phyloP scores from a whole-genome alignment of 2,329 filamentous ascomycete species.

The Periconia macrospinosa region DNA sequence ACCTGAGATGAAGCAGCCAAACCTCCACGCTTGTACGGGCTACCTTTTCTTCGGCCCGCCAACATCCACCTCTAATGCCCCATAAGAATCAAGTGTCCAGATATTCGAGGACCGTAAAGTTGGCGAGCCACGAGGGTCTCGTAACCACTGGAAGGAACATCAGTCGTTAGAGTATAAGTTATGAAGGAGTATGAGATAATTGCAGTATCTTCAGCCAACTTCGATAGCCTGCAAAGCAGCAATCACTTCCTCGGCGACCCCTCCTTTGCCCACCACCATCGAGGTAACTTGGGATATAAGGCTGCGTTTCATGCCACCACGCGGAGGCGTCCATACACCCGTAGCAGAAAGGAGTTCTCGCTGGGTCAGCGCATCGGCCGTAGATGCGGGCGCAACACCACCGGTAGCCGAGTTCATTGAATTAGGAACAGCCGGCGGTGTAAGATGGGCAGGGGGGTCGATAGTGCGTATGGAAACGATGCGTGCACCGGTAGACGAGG shows the following conservation, averaged over 20 bases:
- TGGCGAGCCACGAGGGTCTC: too few species aligned
- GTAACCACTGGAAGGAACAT: too few species aligned
- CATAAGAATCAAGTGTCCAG: too few species aligned
- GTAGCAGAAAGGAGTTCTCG: constrained; percentile 60
- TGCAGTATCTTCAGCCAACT: constrained; percentile 38
- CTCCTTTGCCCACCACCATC: constrained; percentile 73
- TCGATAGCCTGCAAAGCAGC: constrained; percentile 78
- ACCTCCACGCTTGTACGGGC: too few species aligned
- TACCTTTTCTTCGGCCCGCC: too few species aligned
- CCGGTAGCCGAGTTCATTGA: constrained; percentile 50
- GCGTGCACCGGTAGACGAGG: constrained; percentile 27
- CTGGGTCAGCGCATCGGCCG: constrained; percentile 45
- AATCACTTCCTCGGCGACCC: constrained; percentile 84
- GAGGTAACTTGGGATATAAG: constrained; percentile 75
- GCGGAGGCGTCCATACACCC: constrained; percentile 82
- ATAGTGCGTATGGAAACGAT: constrained; percentile 52
- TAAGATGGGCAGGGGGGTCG: constrained; percentile 53
- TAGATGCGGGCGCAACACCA: constrained; percentile 40
- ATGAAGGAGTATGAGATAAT: too few species aligned
- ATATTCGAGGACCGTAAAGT: too few species aligned
- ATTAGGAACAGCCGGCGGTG: constrained; percentile 52
- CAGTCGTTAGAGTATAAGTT: too few species aligned
- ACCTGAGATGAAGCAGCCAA: too few species aligned
- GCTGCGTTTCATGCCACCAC: constrained; percentile 78
- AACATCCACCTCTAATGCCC: background rate